Percentiles rank a stretch among this genome's conserved stretches.
These are phyloP conservation scores for Alternaria alternata DNA, from an alignment of 2,329 filamentous ascomycete genomes.

Conservation along the genomic window DNA sequence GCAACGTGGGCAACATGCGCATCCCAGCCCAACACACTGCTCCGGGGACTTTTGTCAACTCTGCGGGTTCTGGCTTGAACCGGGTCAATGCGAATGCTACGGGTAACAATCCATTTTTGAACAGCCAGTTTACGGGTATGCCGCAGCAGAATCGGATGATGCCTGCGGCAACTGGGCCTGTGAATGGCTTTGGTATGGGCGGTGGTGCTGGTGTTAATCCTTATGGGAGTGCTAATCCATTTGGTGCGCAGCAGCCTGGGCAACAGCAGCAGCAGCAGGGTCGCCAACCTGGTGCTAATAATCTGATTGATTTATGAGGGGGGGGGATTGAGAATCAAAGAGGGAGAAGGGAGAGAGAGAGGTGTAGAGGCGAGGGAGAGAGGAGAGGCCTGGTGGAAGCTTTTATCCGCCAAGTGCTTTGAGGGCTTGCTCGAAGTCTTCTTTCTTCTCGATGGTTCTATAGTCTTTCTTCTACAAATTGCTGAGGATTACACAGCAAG, in stretches of 20 bases:
- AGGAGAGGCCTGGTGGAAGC: not conserved
- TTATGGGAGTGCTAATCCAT: constrained; percentile 62
- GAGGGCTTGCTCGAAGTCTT: too few relatives aligned
- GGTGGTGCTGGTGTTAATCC: constrained; percentile 46
- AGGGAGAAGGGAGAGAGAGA: not conserved
- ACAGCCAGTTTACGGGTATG: constrained; percentile 79
- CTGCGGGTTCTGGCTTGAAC: constrained; percentile 81
- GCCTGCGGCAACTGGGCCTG: constrained; percentile 62
- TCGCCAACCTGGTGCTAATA: constrained; percentile 60
- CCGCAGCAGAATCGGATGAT: constrained; percentile 58
- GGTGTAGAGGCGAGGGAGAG: too few relatives aligned
- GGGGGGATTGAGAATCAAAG: not conserved
- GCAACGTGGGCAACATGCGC: constrained; percentile 94
- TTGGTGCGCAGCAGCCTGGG: constrained; percentile 58
- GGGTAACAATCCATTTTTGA: constrained; percentile 89
- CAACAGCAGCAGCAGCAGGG: constrained; percentile 38
- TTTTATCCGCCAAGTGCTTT: too few relatives aligned
- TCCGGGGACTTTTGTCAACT: constrained; percentile 96
- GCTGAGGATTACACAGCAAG: too few relatives aligned
- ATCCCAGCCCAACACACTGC: constrained; percentile 97
- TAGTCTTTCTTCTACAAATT: too few relatives aligned
- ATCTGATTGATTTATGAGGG: constrained; percentile 70
- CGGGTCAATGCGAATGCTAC: constrained; percentile 73
- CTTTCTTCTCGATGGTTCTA: too few relatives aligned
- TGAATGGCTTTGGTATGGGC: constrained; percentile 51